phyloP scores from a whole-genome alignment of 2,329 filamentous ascomycete genomes.

The Stemphylium vesicarium region DNA sequence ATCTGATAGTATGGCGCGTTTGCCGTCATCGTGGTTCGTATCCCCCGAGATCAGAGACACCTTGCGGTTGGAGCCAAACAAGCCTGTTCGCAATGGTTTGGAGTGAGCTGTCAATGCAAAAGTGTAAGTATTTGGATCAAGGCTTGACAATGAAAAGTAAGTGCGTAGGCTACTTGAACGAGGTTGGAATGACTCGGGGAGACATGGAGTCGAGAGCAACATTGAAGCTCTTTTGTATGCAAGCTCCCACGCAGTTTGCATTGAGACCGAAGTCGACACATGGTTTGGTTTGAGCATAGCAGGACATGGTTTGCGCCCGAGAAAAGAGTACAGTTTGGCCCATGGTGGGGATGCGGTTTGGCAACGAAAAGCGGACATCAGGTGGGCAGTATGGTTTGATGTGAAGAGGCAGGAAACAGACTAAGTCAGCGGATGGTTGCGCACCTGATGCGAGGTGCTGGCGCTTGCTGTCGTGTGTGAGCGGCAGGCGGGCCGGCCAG shows the following conservation, averaged over 20 bases:
- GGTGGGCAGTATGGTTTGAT: conserved; percentile 17
- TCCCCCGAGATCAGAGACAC: conserved; percentile 18
- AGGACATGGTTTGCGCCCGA: conserved; percentile 19
- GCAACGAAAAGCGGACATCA: conserved; percentile 4
- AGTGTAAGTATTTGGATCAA: conserved; percentile 31
- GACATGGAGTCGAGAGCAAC: conserved; percentile 8
- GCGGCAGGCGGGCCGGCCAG: conserved; percentile 30
- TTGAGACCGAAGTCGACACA: conserved; percentile 18
- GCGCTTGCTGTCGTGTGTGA: conserved; percentile 38
- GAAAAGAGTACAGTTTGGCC: conserved; percentile 2
- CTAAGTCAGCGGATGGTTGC: conserved; percentile 19
- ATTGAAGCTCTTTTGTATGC: conserved; percentile 29
- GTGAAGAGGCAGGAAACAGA: conserved; percentile 6
- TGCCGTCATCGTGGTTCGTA: conserved; percentile 36
- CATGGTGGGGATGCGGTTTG: conserved; percentile 6
- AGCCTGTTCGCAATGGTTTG: background rate
- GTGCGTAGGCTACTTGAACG: background rate
- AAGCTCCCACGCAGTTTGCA: conserved; percentile 19
- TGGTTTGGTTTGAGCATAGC: conserved; percentile 23
- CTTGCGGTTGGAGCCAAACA: conserved; percentile 13
- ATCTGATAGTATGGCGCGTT: conserved; percentile 48
- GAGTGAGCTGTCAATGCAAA: conserved; percentile 22
- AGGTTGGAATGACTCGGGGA: conserved; percentile 20
- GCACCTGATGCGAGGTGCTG: conserved; percentile 33
- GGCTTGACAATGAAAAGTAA: background rate